These are phyloP conservation scores for Claviceps paspali DNA, from an alignment of 2,329 filamentous ascomycete genomes.

Conservation along the genomic window DNA sequence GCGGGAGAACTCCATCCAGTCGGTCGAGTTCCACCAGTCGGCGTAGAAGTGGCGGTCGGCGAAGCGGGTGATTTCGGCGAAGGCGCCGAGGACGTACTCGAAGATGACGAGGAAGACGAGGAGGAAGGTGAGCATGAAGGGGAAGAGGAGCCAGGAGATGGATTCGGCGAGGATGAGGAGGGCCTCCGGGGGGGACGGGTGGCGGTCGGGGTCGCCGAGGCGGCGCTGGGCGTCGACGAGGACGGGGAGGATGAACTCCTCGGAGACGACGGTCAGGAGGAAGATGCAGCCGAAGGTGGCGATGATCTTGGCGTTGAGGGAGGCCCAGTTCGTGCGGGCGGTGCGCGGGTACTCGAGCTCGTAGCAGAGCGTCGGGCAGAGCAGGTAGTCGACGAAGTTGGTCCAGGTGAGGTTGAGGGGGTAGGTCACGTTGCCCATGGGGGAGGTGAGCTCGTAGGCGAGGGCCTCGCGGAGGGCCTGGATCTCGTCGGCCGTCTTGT, in stretches of 20 bases:
- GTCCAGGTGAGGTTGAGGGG: slow-evolving; percentile 69
- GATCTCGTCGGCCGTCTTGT: slow-evolving; percentile 33
- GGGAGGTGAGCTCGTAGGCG: slow-evolving; percentile 79
- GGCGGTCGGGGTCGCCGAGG: slow-evolving; percentile 28
- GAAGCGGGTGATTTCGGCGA: slow-evolving; percentile 86
- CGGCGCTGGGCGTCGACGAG: slow-evolving; percentile 52
- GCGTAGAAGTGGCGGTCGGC: slow-evolving; percentile 88
- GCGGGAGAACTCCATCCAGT: slow-evolving; percentile 90
- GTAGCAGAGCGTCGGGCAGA: slow-evolving; percentile 93
- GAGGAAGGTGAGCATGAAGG: slow-evolving; percentile 91
- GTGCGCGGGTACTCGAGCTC: slow-evolving; percentile 90
- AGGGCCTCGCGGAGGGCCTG: slow-evolving; percentile 67
- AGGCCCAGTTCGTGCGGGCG: slow-evolving; percentile 56
- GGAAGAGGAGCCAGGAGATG: slow-evolving; percentile 82
- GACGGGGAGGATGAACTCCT: slow-evolving; percentile 91
- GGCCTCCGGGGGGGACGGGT: slow-evolving; percentile 40
- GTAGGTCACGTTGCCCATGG: slow-evolving; percentile 78
- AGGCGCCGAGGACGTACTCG: slow-evolving; percentile 88
- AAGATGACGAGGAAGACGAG: slow-evolving; percentile 97
- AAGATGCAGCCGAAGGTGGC: slow-evolving; percentile 96
- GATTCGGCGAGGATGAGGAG: slow-evolving; percentile 75
- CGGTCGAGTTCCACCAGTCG: slow-evolving; percentile 62
- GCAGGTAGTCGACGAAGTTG: slow-evolving; percentile 77
- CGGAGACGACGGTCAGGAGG: slow-evolving; percentile 74
- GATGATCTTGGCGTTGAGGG: slow-evolving; percentile 69